A percentile compares a stretch with the other conserved stretches of the same genome.
phyloP scores from a whole-genome alignment of 2,329 filamentous ascomycete species.

The Plectosphaerella sp. region DNA sequence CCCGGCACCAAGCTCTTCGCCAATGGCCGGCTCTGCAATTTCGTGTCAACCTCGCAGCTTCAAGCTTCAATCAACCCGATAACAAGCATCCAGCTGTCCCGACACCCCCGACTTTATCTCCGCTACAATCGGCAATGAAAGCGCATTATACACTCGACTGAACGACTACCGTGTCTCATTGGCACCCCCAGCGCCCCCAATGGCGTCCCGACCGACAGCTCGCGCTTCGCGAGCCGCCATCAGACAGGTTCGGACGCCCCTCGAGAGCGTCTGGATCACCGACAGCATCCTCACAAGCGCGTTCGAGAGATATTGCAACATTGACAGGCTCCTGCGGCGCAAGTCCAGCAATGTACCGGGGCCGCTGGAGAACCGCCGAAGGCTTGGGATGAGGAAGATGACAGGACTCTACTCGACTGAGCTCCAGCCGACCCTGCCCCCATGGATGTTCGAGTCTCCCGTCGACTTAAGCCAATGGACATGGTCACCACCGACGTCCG shows the following conservation, averaged over 20 bases:
- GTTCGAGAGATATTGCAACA: slow-evolving; percentile 39
- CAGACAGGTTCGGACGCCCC: slow-evolving; percentile 30
- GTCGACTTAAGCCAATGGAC: slow-evolving; percentile 42
- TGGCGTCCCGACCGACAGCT: slow-evolving; percentile 25
- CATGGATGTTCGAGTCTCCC: slow-evolving; percentile 43
- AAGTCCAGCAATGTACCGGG: slow-evolving; percentile 40
- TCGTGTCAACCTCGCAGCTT: background rate
- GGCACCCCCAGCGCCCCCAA: slow-evolving; percentile 18
- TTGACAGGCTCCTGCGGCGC: slow-evolving; percentile 20
- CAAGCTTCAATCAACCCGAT: background rate
- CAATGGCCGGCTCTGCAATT: slow-evolving; percentile 1
- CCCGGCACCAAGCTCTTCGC: background rate
- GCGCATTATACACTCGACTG: background rate
- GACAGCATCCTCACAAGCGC: slow-evolving; percentile 49
- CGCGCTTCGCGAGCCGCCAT: slow-evolving; percentile 42
- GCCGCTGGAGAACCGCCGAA: slow-evolving; percentile 50
- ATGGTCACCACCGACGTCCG: slow-evolving; percentile 44
- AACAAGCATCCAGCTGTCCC: background rate
- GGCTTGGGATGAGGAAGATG: slow-evolving; percentile 49
- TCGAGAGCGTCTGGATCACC: slow-evolving; percentile 52
- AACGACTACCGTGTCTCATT: too few species aligned
- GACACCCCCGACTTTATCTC: background rate
- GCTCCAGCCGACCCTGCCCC: slow-evolving; percentile 27
- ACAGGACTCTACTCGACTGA: slow-evolving; percentile 41
- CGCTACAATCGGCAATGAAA: too few species aligned